Evolutionary conservation across 2,329 filamentous ascomycete genomes (phyloP).

Genomic region (Pseudogymnoascus sp.): DNA sequence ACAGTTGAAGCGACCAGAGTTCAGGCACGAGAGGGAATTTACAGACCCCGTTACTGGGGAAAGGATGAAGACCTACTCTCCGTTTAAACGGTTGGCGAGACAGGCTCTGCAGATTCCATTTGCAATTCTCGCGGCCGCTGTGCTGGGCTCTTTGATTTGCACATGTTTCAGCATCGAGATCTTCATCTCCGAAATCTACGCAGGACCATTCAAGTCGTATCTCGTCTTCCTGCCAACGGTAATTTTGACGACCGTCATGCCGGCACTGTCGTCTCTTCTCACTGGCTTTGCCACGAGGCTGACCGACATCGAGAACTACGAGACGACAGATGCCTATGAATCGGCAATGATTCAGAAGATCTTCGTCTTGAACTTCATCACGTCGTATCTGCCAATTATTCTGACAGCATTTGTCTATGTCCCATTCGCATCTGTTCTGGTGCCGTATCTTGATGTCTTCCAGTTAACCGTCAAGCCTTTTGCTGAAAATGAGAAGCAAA

Average conservation of each 20-base stretch:
- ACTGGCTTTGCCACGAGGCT: slow-evolving; percentile 68
- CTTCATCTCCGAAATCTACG: slow-evolving; percentile 90
- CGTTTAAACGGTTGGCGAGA: slow-evolving; percentile 50
- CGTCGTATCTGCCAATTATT: slow-evolving; percentile 85
- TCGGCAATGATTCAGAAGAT: slow-evolving; percentile 83
- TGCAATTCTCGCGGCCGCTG: slow-evolving; percentile 60
- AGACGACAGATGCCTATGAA: slow-evolving; percentile 75
- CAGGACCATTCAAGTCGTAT: slow-evolving; percentile 77
- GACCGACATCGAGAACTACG: slow-evolving; percentile 84
- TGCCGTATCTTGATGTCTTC: slow-evolving; percentile 81
- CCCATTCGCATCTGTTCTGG: slow-evolving; percentile 75
- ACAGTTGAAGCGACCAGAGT: slow-evolving; percentile 68
- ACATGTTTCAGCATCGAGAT: slow-evolving; percentile 88
- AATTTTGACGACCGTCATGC: slow-evolving; percentile 73
- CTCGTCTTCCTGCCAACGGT: slow-evolving; percentile 85
- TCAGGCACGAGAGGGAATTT: slow-evolving; percentile 67
- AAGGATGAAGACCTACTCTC: slow-evolving; percentile 51
- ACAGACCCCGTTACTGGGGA: slow-evolving; percentile 69
- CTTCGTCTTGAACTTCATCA: slow-evolving; percentile 94
- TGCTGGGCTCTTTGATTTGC: slow-evolving; percentile 74
- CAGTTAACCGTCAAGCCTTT: slow-evolving; percentile 65
- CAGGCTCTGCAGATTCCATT: slow-evolving; percentile 66
- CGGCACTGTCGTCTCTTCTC: slow-evolving; percentile 66
- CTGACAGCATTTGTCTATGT: slow-evolving; percentile 92
- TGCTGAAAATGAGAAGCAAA: slow-evolving; percentile 64